A percentile compares a stretch with the other conserved stretches of the same genome.
phyloP scores from a whole-genome alignment of 2,329 filamentous ascomycete species.

The Fusarium austroafricanum region DNA sequence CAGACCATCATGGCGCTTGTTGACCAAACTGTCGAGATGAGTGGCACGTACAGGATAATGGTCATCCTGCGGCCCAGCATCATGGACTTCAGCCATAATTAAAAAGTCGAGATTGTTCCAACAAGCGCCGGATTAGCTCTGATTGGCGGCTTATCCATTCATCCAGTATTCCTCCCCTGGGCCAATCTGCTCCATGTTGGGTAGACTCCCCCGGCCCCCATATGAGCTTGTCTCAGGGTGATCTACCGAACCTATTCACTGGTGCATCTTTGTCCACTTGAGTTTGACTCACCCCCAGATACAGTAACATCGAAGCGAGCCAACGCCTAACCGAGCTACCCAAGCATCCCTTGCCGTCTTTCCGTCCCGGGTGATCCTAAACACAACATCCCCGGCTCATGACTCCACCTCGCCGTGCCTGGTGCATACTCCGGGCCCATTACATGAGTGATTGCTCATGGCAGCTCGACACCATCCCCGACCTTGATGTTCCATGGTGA shows the following conservation, averaged over 20 bases:
- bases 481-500: conserved; percentile 14
- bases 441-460: conserved; percentile 6
- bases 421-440: conserved; percentile 23
- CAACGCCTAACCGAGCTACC: conserved; percentile 7
- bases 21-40: not conserved
- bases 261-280: conserved; percentile 4
- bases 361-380: conserved; percentile 38
- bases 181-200: conserved; percentile 6
- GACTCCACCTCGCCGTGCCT: conserved; percentile 30
- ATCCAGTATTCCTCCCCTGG: not conserved
- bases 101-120: conserved; percentile 9
- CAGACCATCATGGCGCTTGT: not conserved
- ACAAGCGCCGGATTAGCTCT: not conserved
- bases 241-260: conserved; percentile 34
- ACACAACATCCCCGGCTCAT: conserved; percentile 34
- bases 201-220: conserved; percentile 1
- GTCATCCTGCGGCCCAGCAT: conserved; percentile 12
- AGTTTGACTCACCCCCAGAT: conserved; percentile 1
- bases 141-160: conserved; percentile 8
- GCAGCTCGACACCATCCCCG: not conserved
- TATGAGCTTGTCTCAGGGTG: conserved; percentile 11
- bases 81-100: conserved; percentile 4
- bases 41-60: conserved; percentile 2
- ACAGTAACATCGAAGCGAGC: conserved; percentile 2
- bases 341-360: conserved; percentile 35